Evolutionary conservation across 2,329 filamentous ascomycete genomes (phyloP), one percentile per base, ranked within the genome.

Genomic region (Apiospora aurea): DNA sequence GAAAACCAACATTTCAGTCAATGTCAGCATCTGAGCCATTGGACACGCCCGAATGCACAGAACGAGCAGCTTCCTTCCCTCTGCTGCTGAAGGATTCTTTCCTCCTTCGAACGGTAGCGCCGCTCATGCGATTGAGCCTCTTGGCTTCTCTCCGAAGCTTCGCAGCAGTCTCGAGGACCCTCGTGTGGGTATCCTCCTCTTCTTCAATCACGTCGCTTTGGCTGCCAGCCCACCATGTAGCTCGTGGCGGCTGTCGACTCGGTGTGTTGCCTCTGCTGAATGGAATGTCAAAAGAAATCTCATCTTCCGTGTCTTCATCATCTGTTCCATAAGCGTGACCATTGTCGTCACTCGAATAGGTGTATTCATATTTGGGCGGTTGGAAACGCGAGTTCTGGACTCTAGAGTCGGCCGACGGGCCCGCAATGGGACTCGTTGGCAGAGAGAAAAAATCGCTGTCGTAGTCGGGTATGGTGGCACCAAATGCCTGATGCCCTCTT

Each of bases 231-330:
- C 57, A 64, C 10, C 57, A 34, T 6, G 34, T 13, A 41, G 57
- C 18, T 21, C 21, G 57, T 41, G 57, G 57, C 10, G 34, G 34
- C 29, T 64, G 57, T n/a, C 57, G 57, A 14, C 21, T 41, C 10
- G 57, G 57, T 41, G 57, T 64, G 10, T 64, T 64, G 10, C 57
- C 64, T 71, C 46, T 71, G 46, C 38, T 51, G 34, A 66, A 70
- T 67, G 44, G 72, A 49, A 73, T 73, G 34, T 73, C 72, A 41
- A 73, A 72, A 4, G 69, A 72, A 26, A 73, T 13, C 24, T 73
- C 72, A 5, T 73, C 70, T 34, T 61, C 69, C 6, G 44, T 67
- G n/a, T 69, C 70, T 64, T 71, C 70, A 8, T 44, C 51, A 14
- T 70, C 67, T 18, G 44, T 18, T 6, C 29, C 29, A 38, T 69